Evolutionary conservation across 495 filamentous ascomycete genomes (phyloP).

Genomic region (Aspergillus heteromorphus): DNA sequence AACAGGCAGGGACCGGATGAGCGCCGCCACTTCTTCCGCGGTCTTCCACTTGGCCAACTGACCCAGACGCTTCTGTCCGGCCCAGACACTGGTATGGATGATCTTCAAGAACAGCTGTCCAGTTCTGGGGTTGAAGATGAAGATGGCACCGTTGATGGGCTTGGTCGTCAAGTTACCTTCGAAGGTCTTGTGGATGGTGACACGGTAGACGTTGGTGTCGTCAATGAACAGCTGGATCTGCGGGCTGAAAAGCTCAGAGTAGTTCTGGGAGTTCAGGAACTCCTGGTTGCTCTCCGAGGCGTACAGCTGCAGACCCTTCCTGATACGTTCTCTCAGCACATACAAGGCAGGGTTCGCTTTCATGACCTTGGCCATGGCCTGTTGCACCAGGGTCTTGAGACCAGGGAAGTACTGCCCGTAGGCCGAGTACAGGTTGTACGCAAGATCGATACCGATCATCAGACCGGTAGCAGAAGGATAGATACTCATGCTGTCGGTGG

Average conservation of each 20-base stretch:
- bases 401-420: slow-evolving; percentile 99
- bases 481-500: slow-evolving; percentile 97
- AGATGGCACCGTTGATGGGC: slow-evolving; percentile 99
- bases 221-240: slow-evolving; percentile 99
- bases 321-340: slow-evolving; percentile 93
- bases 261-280: slow-evolving; percentile 99
- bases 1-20: slow-evolving; percentile 93
- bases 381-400: slow-evolving; percentile 90
- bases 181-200: slow-evolving; percentile 99
- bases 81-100: slow-evolving; percentile 99
- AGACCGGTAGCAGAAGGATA: slow-evolving; percentile 96
- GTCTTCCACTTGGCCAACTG: slow-evolving; percentile 99
- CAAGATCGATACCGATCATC: slow-evolving; percentile 97
- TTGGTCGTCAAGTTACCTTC: slow-evolving; percentile 99
- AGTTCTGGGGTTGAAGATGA: slow-evolving; percentile 98
- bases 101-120: slow-evolving; percentile 99
- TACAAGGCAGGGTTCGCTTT: slow-evolving; percentile 98
- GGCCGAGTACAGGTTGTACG: slow-evolving; percentile 96
- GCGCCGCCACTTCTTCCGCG: slow-evolving; percentile 96
- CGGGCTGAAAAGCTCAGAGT: slow-evolving; percentile 98
- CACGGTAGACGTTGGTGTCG: slow-evolving; percentile 98
- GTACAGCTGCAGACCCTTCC: slow-evolving; percentile 97
- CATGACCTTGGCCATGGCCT: slow-evolving; percentile 99
- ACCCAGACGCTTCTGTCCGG: slow-evolving; percentile 97
- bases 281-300: slow-evolving; percentile 99